These are phyloP conservation scores for Colletotrichum sp. DNA, from an alignment of 2,329 filamentous ascomycete genomes.

Conservation along the genomic window DNA sequence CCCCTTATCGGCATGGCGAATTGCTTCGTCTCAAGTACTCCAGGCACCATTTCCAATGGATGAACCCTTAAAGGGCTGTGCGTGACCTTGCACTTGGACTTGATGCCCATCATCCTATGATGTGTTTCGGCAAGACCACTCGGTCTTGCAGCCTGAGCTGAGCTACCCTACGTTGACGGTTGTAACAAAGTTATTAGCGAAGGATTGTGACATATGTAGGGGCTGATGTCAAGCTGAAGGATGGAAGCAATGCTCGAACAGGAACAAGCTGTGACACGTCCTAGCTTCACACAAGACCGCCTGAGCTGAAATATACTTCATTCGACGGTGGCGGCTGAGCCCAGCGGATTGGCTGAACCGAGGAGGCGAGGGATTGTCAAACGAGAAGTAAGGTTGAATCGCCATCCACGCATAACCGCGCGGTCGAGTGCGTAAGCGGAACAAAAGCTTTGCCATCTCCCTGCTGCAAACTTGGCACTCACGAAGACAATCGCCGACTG, in stretches of 20 bases:
- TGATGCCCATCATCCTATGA: neutral
- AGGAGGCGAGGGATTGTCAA: neutral
- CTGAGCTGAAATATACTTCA: neutral
- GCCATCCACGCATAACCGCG: neutral
- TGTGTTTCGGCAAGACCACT: neutral
- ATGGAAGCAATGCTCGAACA: neutral
- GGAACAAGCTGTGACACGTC: neutral
- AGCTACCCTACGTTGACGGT: neutral
- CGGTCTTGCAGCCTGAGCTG: neutral
- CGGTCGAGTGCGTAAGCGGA: neutral
- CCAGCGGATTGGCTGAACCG: neutral
- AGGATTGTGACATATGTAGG: neutral
- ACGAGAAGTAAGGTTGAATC: neutral
- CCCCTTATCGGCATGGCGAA: neutral
- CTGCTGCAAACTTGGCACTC: neutral
- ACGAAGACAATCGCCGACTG: neutral
- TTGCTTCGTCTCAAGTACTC: neutral
- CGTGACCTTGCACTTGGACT: neutral
- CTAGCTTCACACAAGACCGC: slow-evolving; percentile 1
- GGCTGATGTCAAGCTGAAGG: neutral
- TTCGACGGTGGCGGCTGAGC: neutral
- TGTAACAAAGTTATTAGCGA: neutral
- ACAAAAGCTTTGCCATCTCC: neutral
- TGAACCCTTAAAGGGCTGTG: neutral
- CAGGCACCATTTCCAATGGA: neutral